Base-by-base conservation (phyloP, 1,284 basidiomycete species). In the Somion occarium region DNA sequence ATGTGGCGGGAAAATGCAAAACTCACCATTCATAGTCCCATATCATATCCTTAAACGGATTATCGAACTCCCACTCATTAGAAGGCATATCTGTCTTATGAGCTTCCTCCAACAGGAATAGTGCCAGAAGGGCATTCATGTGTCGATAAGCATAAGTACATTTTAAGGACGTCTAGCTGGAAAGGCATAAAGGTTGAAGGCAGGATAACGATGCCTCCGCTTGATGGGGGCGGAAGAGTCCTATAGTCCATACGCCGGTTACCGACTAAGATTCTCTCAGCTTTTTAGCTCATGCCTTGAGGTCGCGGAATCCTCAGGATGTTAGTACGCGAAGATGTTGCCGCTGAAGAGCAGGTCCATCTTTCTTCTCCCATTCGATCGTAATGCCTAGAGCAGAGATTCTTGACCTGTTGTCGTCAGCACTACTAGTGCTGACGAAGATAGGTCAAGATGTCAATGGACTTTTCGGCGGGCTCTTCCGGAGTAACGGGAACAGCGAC, bases 21-120 rank as follows among this genome's bases (percentile, higher is more conserved):
- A 54, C 80, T 53, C 64, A 86, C 85, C 76, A 74, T 55, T 87
- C 83, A 58, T 88, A 89, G 38, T 81, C 75, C 80, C 82, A 87
- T 11, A 88, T 58, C 11, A 72, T 63, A 26, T 82, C 74, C 13
- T 76, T 70, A 41, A 86, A 72, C 53, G n/a, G n/a, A n/a, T n/a
- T n/a, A n/a, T n/a, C n/a, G n/a, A n/a, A n/a, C n/a, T 75, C 71
- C 13, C 70, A 64, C 3, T 76, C 73, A 18, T 64, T 64, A 3
- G 78, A 58, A 18, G 73, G 48, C 47, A 64, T 61, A 44, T 77
- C 76, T 9, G 9, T 37, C 34, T 37, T 37, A 9, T 37, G 11
- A n/a, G 34, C 38, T 3, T 74, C 69, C 2, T 70, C 69, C 26
- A 54, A 59, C 24, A 84, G 60, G 59, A 70, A 81, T 39, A 78